Evolutionary conservation across 2,329 filamentous ascomycete species (phyloP), one percentile per base, ranked within the genome.

Genomic region (Emergomyces orientalis): DNA sequence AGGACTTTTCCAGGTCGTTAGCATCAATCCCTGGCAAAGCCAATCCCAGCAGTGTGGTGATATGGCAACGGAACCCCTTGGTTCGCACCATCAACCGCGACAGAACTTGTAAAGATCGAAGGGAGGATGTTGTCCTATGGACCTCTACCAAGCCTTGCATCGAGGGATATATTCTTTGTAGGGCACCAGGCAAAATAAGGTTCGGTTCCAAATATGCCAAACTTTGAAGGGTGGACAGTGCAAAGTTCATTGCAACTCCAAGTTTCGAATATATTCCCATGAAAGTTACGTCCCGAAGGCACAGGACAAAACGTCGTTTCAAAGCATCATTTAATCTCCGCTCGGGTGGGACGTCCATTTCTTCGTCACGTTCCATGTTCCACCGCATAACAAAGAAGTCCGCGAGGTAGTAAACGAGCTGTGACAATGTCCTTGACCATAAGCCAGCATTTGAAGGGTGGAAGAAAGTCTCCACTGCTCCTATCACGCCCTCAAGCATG

Each of bases 181-280:
- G 76, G 32, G 94, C 93, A 51, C 95, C 94, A 0, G 94, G 94
- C 1, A 99, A 81, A 64, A 99, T 93, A 69, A 97, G 80, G 68
- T 91, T 87, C 0, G 94, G 95, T 73, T 99, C 93, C 55, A 99
- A 81, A 70, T 89, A 97, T 1, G 94, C 89, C 61, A 99, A 79
- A 62, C 90, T 89, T 74, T 97, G 93, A 59, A 99, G 81, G 1
- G 93, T 90, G 59, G 89, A 91, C 67, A 97, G 86, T 67, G 93
- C 96, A 79, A 92, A 96, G 74, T 88, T 92, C 72, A 96, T 91
- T 2, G 94, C 88, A 59, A 91, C 92, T 63, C 86, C 88, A 74
- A 92, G 96, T 81, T 99, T 99, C 61, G 92, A 90, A 74, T 97
- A 99, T 59, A 99, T 88, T 34, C 94, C 94, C 92, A 99, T 97